Evolutionary conservation across 345 rosid species (phyloP).

Genomic region (Boechera divaricarpa): DNA sequence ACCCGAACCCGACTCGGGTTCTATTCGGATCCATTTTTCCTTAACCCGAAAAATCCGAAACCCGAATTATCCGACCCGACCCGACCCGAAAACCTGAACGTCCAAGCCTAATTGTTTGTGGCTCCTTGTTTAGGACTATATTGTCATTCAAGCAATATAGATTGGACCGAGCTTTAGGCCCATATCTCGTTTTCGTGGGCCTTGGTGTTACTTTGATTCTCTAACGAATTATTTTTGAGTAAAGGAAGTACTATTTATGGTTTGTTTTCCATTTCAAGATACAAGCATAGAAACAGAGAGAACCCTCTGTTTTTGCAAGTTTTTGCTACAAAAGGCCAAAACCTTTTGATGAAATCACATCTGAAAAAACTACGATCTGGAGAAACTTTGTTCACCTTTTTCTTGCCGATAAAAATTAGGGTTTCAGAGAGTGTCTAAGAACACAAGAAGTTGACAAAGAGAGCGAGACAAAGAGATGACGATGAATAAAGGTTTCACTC

Average conservation of each 20-base stretch:
- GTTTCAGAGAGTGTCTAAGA: neutral
- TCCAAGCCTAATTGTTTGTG: neutral
- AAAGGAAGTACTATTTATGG: neutral
- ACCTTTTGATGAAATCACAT: neutral
- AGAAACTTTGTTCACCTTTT: neutral
- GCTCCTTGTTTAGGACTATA: neutral
- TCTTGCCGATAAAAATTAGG: neutral
- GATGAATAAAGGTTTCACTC: slow-evolving; percentile 18
- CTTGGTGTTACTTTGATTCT: neutral
- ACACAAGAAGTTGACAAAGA: neutral
- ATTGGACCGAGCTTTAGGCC: slow-evolving; percentile 10
- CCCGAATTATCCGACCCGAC: no score
- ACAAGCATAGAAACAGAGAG: slow-evolving; percentile 16
- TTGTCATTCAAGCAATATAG: neutral
- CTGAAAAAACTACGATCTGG: neutral
- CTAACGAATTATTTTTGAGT: neutral
- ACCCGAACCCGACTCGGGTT: no score
- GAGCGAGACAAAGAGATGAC: neutral
- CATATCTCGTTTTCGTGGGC: slow-evolving; percentile 17
- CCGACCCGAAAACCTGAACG: no score
- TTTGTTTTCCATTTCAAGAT: slow-evolving; percentile 34
- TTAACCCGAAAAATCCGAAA: no score
- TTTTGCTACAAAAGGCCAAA: slow-evolving; percentile 13
- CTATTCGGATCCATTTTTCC: no score
- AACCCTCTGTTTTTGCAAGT: slow-evolving; percentile 26